Percentiles rank a stretch among this genome's conserved stretches.
Evolutionary conservation across 192 early-diverging fungal genomes (phyloP).

Genomic region (Chytriomyces sp.): DNA sequence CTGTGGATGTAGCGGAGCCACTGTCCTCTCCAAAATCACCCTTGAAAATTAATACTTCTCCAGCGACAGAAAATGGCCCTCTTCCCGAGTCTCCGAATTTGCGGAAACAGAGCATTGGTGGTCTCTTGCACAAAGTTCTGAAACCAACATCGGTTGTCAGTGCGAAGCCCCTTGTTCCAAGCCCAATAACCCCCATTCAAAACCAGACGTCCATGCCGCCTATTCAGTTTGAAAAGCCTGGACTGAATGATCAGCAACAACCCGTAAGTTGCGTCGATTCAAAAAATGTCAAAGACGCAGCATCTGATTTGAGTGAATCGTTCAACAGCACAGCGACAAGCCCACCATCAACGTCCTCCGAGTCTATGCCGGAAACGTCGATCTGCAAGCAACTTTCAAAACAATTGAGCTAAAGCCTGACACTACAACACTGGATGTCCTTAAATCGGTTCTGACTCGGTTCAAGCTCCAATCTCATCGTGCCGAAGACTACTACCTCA

Average conservation of each 20-base stretch:
- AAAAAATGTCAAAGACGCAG: neutral
- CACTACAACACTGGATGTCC: slow-evolving; percentile 38
- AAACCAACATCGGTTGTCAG: too few species aligned
- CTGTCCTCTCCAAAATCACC: too few species aligned
- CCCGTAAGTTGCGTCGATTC: neutral
- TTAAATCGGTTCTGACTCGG: slow-evolving; percentile 35
- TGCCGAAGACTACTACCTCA: slow-evolving; percentile 48
- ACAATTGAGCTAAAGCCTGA: slow-evolving; percentile 46
- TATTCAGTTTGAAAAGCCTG: neutral
- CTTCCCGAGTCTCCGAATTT: too few species aligned
- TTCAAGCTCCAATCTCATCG: slow-evolving; percentile 35
- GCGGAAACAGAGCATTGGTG: too few species aligned
- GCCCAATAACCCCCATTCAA: neutral
- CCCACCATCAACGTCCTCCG: slow-evolving; percentile 48
- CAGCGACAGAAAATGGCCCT: too few species aligned
- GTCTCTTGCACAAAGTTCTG: too few species aligned
- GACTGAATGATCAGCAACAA: neutral
- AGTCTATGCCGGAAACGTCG: slow-evolving; percentile 54
- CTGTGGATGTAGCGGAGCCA: too few species aligned
- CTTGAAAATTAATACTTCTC: too few species aligned
- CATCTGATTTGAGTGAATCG: neutral
- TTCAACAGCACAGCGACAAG: neutral
- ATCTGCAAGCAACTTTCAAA: slow-evolving; percentile 56
- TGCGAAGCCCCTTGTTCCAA: neutral
- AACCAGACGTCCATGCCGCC: neutral